Evolutionary conservation across 176 grass and related monocot species (phyloP).

Genomic region (Carex pumila): DNA sequence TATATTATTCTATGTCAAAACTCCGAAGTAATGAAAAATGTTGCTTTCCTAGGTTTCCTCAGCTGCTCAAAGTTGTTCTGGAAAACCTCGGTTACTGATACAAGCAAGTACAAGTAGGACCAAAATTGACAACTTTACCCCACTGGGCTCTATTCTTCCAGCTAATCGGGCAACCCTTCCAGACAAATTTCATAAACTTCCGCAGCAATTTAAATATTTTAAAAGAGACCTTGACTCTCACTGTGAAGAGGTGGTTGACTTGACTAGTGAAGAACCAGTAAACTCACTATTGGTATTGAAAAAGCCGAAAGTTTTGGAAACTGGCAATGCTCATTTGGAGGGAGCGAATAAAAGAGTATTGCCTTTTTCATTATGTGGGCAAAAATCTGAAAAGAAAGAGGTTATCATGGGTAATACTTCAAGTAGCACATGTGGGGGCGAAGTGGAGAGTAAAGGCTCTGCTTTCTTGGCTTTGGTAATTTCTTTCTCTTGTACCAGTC

Average conservation of each 20-base stretch:
- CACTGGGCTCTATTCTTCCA: constrained; percentile 59
- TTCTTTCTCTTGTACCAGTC: not conserved
- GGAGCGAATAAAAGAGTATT: not conserved
- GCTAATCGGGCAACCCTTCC: constrained; percentile 68
- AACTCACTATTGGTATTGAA: constrained; percentile 37
- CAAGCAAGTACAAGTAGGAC: constrained; percentile 31
- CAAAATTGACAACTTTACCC: constrained; percentile 26
- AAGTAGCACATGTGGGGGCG: constrained; percentile 21
- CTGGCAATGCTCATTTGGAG: not conserved
- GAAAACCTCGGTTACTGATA: constrained; percentile 25
- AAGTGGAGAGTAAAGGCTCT: constrained; percentile 42
- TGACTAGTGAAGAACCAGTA: constrained; percentile 24
- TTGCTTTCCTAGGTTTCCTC: constrained; percentile 33
- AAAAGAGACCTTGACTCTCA: constrained; percentile 28
- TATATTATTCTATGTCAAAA: not conserved
- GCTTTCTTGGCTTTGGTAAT: constrained; percentile 70
- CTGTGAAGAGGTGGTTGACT: constrained; percentile 39
- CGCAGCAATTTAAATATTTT: constrained; percentile 24
- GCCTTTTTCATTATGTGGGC: constrained; percentile 25
- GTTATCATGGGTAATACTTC: constrained; percentile 21
- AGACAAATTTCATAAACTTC: constrained; percentile 29
- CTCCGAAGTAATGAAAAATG: constrained; percentile 19
- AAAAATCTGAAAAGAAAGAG: constrained; percentile 38
- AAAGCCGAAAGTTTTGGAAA: constrained; percentile 50
- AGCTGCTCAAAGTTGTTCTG: constrained; percentile 29